Evolutionary conservation across 1,284 basidiomycete species (phyloP).

Genomic region (Ganoderma meredithae): DNA sequence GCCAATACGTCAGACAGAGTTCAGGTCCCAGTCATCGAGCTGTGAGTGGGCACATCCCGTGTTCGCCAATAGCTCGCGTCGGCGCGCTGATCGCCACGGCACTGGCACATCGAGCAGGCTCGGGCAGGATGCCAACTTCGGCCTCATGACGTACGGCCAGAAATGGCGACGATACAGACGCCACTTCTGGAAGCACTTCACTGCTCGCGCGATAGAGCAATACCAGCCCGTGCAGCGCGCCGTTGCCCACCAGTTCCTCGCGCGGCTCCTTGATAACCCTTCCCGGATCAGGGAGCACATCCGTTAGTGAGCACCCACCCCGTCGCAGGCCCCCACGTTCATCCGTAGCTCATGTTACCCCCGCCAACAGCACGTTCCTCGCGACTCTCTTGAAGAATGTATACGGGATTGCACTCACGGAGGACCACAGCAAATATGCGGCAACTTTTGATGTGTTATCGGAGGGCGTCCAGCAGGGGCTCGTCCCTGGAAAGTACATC

Average conservation of each 20-base stretch:
- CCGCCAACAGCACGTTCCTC: conserved; percentile 9
- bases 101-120: background rate
- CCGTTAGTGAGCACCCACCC: background rate
- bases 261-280: conserved; percentile 1
- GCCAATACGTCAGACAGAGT: conserved; percentile 12
- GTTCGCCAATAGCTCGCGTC: background rate
- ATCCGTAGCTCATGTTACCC: background rate
- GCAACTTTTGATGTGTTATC: conserved; percentile 1
- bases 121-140: conserved; percentile 17
- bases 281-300: background rate
- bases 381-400: conserved; percentile 8
- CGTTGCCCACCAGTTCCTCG: background rate
- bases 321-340: too few species aligned
- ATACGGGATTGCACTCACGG: conserved; percentile 17
- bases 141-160: conserved; percentile 27
- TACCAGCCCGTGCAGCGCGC: conserved; percentile 4
- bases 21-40: conserved; percentile 2
- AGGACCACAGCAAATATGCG: conserved; percentile 13
- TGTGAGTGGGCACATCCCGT: conserved; percentile 5
- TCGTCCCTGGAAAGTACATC: conserved; percentile 15
- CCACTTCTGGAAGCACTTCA: conserved; percentile 25
- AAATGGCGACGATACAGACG: conserved; percentile 32
- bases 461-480: conserved; percentile 1
- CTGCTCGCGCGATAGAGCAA: background rate
- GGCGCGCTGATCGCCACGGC: background rate